Percentiles rank a stretch among this genome's conserved stretches.
phyloP scores from a whole-genome alignment of 2,329 filamentous ascomycete species.

The Chaetoscypha palmicola region DNA sequence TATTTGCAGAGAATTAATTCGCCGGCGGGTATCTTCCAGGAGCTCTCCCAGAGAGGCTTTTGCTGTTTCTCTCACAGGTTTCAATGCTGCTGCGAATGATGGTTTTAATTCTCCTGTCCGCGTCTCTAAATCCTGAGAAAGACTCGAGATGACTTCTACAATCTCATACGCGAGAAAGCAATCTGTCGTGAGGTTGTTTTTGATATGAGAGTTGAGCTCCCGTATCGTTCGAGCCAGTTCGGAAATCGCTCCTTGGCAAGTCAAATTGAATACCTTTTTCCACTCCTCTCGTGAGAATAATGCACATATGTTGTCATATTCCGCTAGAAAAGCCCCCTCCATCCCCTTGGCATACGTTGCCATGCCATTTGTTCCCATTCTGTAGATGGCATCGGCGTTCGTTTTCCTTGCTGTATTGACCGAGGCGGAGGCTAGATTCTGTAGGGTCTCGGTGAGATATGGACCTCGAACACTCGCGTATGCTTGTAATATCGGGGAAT shows the following conservation, averaged over 20 bases:
- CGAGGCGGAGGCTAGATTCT: slow-evolving; percentile 82
- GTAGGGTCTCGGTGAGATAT: slow-evolving; percentile 74
- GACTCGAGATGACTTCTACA: slow-evolving; percentile 75
- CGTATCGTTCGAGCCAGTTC: slow-evolving; percentile 81
- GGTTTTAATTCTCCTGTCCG: slow-evolving; percentile 81
- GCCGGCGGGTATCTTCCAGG: slow-evolving; percentile 73
- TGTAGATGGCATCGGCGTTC: slow-evolving; percentile 72
- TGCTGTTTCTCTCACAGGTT: slow-evolving; percentile 85
- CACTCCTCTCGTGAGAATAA: slow-evolving; percentile 84
- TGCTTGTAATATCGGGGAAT: slow-evolving; percentile 69
- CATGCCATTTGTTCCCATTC: slow-evolving; percentile 83
- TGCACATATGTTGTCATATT: slow-evolving; percentile 84
- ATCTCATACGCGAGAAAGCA: slow-evolving; percentile 95
- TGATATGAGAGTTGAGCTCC: slow-evolving; percentile 86
- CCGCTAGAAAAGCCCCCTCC: slow-evolving; percentile 78
- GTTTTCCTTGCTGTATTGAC: slow-evolving; percentile 77
- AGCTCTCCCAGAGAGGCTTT: slow-evolving; percentile 79
- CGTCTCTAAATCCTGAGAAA: slow-evolving; percentile 72
- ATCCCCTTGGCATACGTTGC: slow-evolving; percentile 81
- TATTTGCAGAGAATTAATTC: slow-evolving; percentile 55
- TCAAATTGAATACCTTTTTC: slow-evolving; percentile 69
- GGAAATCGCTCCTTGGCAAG: slow-evolving; percentile 68
- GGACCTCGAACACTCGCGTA: slow-evolving; percentile 82
- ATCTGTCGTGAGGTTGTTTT: slow-evolving; percentile 77
- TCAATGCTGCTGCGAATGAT: slow-evolving; percentile 74